A percentile compares a stretch with the other conserved stretches of the same genome.
Conservation (phyloP, 192 early-diverging fungal species). For the Rhizophagus clarus region DNA sequence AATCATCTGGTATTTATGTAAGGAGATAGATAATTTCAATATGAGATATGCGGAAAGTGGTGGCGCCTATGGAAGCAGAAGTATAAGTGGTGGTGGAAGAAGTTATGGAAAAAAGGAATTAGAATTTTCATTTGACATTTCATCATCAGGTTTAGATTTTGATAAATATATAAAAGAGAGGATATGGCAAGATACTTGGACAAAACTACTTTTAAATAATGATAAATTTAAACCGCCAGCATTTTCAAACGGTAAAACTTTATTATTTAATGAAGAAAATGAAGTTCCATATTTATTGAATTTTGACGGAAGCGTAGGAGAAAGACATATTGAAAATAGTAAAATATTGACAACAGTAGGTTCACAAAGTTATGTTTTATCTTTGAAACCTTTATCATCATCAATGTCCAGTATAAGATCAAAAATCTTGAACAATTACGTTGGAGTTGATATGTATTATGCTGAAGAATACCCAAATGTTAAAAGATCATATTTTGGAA, state of each 20-base stretch:
- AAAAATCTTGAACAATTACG: conserved; percentile 49
- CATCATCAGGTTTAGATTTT: conserved; percentile 45
- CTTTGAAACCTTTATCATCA: conserved; percentile 42
- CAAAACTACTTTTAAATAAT: conserved; percentile 57
- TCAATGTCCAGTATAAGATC: conserved; percentile 35
- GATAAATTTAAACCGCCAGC: conserved; percentile 60
- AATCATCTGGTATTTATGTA: conserved; percentile 46
- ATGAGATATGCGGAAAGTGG: not conserved
- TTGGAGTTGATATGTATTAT: conserved; percentile 71
- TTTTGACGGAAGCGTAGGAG: conserved; percentile 63
- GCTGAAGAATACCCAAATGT: conserved; percentile 49
- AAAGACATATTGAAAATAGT: conserved; percentile 69
- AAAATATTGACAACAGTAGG: conserved; percentile 61
- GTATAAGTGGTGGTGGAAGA: not conserved
- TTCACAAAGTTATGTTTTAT: conserved; percentile 46
- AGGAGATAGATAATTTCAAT: conserved; percentile 35
- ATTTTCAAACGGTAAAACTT: conserved; percentile 50
- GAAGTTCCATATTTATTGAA: conserved; percentile 70
- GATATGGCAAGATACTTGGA: conserved; percentile 76
- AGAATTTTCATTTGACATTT: conserved; percentile 53
- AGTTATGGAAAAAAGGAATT: conserved; percentile 37
- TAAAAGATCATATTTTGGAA: conserved; percentile 59
- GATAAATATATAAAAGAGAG: conserved; percentile 49
- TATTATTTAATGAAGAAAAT: conserved; percentile 53
- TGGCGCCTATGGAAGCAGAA: not conserved